Conservation (phyloP, 2,329 filamentous ascomycete species). For the Corniculantispora saksenae region DNA sequence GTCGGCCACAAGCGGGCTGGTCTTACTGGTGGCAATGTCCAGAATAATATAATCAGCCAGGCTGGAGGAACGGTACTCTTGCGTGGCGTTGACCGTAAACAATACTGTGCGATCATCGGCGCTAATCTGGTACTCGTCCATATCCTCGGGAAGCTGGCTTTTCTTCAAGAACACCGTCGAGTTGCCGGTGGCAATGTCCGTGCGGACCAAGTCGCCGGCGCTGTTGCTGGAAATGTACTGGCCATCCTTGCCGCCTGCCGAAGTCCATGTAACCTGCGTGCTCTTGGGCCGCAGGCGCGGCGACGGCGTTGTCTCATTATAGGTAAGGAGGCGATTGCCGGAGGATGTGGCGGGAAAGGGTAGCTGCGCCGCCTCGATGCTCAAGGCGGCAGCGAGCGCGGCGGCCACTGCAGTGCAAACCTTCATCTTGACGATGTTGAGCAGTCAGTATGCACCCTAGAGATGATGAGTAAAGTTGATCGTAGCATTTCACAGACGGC, state of each 20-base stretch:
- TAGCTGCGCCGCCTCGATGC: not conserved
- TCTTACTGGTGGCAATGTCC: constrained; percentile 57
- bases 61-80: constrained; percentile 69
- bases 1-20: constrained; percentile 56
- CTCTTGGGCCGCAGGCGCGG: constrained; percentile 47
- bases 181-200: constrained; percentile 61
- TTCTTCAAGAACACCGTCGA: constrained; percentile 56
- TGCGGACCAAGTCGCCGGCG: constrained; percentile 57
- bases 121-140: constrained; percentile 62
- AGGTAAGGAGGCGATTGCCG: constrained; percentile 58
- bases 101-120: constrained; percentile 60
- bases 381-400: not conserved
- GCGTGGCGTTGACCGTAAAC: constrained; percentile 65
- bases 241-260: constrained; percentile 56
- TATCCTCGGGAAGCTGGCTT: constrained; percentile 55
- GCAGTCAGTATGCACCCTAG: too few species aligned
- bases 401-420: not conserved
- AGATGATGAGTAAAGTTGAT: not conserved
- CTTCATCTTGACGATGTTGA: not conserved
- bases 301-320: constrained; percentile 58
- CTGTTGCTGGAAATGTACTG: constrained; percentile 57
- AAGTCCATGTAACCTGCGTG: constrained; percentile 57
- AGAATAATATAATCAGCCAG: constrained; percentile 67
- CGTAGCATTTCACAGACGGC: not conserved
- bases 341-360: constrained; percentile 47